A percentile compares a stretch with the other conserved stretches of the same genome.
These are phyloP conservation scores for Serendipita sp. DNA, from an alignment of 768 basidiomycete species.

Conservation along the genomic window DNA sequence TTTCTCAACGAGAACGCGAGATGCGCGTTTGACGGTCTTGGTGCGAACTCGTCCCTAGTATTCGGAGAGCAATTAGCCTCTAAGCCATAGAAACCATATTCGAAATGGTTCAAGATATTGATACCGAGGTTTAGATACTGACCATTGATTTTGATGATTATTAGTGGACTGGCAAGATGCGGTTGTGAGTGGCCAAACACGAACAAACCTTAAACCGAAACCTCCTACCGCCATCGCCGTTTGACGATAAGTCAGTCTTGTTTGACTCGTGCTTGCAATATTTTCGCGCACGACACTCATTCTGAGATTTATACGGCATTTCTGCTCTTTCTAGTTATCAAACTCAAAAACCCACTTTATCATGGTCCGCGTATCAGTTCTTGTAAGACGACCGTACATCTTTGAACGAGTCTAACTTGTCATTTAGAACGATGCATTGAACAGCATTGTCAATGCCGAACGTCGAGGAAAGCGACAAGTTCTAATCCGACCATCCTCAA, in stretches of 20 bases:
- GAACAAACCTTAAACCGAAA: background rate
- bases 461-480: conserved; percentile 99
- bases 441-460: conserved; percentile 99
- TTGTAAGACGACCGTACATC: conserved; percentile 30
- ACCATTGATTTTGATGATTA: conserved; percentile 2
- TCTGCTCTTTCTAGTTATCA: background rate
- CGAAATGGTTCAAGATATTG: background rate
- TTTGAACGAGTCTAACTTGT: background rate
- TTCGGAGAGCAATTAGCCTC: conserved; percentile 4
- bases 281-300: conserved; percentile 62
- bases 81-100: background rate
- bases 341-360: conserved; percentile 8
- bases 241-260: conserved; percentile 10
- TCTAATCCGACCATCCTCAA: conserved; percentile 89
- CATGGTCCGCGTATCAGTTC: conserved; percentile 83
- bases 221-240: conserved; percentile 5
- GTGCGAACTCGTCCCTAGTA: conserved; percentile 94
- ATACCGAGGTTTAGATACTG: background rate
- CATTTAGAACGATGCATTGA: conserved; percentile 26
- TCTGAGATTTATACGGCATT: conserved; percentile 33
- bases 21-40: conserved; percentile 99
- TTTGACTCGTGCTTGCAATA: conserved; percentile 55
- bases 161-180: background rate
- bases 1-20: conserved; percentile 97
- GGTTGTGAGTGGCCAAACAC: background rate